Conservation (phyloP, 148 eudicot genomes). For the Beta vulgaris region DNA sequence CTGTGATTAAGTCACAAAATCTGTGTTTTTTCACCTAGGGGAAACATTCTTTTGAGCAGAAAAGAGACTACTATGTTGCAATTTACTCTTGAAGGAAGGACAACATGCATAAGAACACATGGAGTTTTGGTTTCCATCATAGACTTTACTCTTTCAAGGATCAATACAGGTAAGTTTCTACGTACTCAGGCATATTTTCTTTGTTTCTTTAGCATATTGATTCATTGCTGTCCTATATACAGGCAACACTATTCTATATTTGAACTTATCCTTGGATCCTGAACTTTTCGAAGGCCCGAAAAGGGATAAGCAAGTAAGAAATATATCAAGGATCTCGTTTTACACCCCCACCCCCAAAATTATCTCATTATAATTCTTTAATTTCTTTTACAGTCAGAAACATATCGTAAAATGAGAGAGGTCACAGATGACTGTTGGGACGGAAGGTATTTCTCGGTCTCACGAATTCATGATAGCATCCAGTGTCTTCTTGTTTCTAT, state of each 20-base stretch:
- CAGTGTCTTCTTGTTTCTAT: background rate
- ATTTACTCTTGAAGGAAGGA: conserved; percentile 67
- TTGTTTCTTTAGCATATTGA: conserved; percentile 14
- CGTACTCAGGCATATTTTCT: background rate
- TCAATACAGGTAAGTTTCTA: conserved; percentile 63
- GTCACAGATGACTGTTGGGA: conserved; percentile 93
- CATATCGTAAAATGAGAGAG: conserved; percentile 85
- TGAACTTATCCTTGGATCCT: conserved; percentile 87
- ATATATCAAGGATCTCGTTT: background rate
- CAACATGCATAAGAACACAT: conserved; percentile 47
- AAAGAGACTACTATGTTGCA: conserved; percentile 46
- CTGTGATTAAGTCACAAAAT: conserved; percentile 6
- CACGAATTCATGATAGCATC: background rate
- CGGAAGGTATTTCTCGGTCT: conserved; percentile 59
- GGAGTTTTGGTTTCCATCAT: conserved; percentile 75
- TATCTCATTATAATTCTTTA: conserved; percentile 12
- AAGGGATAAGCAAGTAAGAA: conserved; percentile 86
- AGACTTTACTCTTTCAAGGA: conserved; percentile 93
- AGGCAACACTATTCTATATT: conserved; percentile 83
- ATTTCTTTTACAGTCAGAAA: conserved; percentile 64
- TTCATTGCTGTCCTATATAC: conserved; percentile 17
- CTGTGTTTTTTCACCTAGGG: conserved; percentile 42
- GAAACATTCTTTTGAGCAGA: conserved; percentile 81
- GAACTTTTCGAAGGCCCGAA: conserved; percentile 88
- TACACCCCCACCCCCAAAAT: background rate